Evolutionary conservation across 2,329 filamentous ascomycete genomes (phyloP), one percentile per base, ranked within the genome.

Genomic region (Pezicula neosporulosa): DNA sequence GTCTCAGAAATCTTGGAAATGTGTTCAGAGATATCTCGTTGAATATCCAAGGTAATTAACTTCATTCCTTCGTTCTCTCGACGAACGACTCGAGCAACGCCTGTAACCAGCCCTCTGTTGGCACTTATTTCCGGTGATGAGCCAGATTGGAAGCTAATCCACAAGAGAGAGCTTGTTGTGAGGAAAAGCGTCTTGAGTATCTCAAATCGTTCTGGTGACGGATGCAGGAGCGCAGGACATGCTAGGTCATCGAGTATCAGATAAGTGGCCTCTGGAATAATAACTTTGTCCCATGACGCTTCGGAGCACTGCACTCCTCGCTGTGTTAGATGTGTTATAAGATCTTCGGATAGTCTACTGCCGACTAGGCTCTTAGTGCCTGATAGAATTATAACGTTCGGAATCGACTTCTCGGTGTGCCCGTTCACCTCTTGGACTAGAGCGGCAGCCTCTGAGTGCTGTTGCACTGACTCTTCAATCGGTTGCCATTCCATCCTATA

Each of bases 31-130:
- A 41, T 39, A 16, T 19, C 36, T 21, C 47, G 35, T 38, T 47
- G 43, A 27, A 53, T 38, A 39, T 50, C 48, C 28, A 53, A 36
- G n/a, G 48, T 50, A 10, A 50, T 27, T 37, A 53, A 36, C 35
- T 41, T 53, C 43, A 50, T 43, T n/a, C 43, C 48, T 37, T 47
- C 51, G 43, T 50, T 53, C 37, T 53, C 51, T 43, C 43, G 16
- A 13, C 51, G 47, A 38, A 44, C 49, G 21, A 51, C 49, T 27
- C 47, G 51, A n/a, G 42, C 43, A 13, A 53, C 41, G 37, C 49
- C 49, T 28, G 42, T 42, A 19, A 43, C 47, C 28, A 49, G 30
- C 39, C 47, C 46, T 39, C 46, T 49, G 5, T 36, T n/a, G 6
- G 33, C 19, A 38, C 16, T 6, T n/a, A 18, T 35, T n/a, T 13